phyloP scores from a whole-genome alignment of 2,329 filamentous ascomycete genomes.

The Aspergillus carbonarius region DNA sequence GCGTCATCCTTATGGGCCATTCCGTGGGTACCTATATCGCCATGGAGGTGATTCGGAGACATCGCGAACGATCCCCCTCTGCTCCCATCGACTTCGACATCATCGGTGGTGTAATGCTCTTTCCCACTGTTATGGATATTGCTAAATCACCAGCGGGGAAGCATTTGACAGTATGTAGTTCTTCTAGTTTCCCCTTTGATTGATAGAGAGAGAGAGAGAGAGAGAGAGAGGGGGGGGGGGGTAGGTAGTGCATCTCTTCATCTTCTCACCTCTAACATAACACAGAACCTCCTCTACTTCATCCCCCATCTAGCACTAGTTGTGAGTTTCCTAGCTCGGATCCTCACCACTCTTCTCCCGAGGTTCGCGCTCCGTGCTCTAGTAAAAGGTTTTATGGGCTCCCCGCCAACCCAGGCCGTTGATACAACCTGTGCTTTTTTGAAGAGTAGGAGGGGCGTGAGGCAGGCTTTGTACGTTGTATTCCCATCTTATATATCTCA shows the following conservation, averaged over 20 bases:
- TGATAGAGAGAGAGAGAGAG: too few relatives aligned
- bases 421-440: constrained; percentile 53
- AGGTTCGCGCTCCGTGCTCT: constrained; percentile 39
- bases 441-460: constrained; percentile 49
- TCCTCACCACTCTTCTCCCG: constrained; percentile 47
- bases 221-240: too few relatives aligned
- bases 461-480: constrained; percentile 52
- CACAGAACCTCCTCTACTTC: constrained; percentile 31
- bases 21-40: constrained; percentile 72
- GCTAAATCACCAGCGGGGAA: constrained; percentile 61
- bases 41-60: constrained; percentile 65
- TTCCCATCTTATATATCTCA: neutral
- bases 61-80: constrained; percentile 39
- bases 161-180: constrained; percentile 45
- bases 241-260: too few relatives aligned
- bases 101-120: constrained; percentile 62
- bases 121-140: constrained; percentile 73
- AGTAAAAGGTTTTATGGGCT: constrained; percentile 44
- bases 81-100: constrained; percentile 36
- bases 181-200: too few relatives aligned
- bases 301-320: constrained; percentile 41
- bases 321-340: constrained; percentile 39
- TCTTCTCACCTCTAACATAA: neutral
- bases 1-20: constrained; percentile 68
- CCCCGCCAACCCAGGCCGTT: constrained; percentile 41